Evolutionary conservation across 2,329 filamentous ascomycete species (phyloP).

Genomic region (Chrysoporthe deuterocubensis): DNA sequence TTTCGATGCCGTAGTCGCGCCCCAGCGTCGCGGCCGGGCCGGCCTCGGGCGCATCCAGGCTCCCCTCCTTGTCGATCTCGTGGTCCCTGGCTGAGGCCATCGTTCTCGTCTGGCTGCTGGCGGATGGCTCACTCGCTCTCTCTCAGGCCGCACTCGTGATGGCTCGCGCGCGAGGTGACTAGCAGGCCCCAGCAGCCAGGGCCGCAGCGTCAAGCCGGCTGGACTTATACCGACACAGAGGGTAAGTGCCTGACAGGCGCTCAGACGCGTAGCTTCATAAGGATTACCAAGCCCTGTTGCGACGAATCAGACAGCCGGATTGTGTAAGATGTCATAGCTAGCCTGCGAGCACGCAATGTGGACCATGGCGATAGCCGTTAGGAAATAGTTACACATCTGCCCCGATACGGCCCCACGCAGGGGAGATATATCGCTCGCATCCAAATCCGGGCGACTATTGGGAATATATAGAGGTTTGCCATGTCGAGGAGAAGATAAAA

Average conservation of each 20-base stretch:
- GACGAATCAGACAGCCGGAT: constrained; percentile 7
- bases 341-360: constrained; percentile 28
- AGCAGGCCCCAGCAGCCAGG: constrained; percentile 5
- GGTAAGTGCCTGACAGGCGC: neutral
- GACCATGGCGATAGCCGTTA: constrained; percentile 9
- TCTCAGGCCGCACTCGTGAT: neutral
- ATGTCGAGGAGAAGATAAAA: no score
- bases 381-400: neutral
- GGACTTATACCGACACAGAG: neutral
- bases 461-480: no score
- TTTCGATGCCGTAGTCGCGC: constrained; percentile 26
- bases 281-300: constrained; percentile 1
- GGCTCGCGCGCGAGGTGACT: neutral
- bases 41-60: neutral
- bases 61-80: constrained; percentile 18
- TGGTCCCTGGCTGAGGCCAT: constrained; percentile 21
- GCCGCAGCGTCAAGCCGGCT: constrained; percentile 1
- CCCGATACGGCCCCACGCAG: constrained; percentile 1
- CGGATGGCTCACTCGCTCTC: neutral
- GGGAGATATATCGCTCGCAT: constrained; percentile 10
- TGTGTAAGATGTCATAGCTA: constrained; percentile 15
- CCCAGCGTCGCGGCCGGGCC: neutral
- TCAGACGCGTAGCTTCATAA: neutral
- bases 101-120: neutral
- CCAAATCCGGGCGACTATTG: neutral